These are phyloP conservation scores for Fusarium verticillioides DNA, from an alignment of 2,329 filamentous ascomycete species.

Conservation along the genomic window DNA sequence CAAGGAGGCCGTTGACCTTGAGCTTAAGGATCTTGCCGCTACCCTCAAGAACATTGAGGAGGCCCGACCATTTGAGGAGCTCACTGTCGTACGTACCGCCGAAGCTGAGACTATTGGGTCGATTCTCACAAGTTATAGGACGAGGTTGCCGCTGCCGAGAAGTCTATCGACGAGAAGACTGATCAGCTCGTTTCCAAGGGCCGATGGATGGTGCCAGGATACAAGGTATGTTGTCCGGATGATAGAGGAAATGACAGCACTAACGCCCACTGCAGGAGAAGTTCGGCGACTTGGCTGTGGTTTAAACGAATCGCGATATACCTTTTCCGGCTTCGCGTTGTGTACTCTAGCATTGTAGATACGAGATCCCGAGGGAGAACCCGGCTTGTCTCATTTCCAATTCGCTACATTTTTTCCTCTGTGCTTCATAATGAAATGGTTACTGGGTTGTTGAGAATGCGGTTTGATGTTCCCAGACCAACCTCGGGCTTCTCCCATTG, in stretches of 20 bases:
- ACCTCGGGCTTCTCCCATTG: neutral
- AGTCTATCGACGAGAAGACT: conserved; percentile 98
- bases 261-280: conserved; percentile 80
- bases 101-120: neutral
- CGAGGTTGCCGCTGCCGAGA: conserved; percentile 92
- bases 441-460: neutral
- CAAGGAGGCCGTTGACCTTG: conserved; percentile 94
- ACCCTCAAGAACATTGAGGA: conserved; percentile 98
- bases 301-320: conserved; percentile 71
- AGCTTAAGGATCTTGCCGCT: conserved; percentile 92
- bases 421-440: conserved; percentile 29
- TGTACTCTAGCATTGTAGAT: conserved; percentile 80
- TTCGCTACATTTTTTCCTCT: conserved; percentile 41
- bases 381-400: conserved; percentile 49
- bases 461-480: neutral
- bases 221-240: conserved; percentile 78
- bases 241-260: conserved; percentile 37
- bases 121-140: conserved; percentile 68
- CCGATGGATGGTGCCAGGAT: conserved; percentile 97
- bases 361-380: conserved; percentile 56
- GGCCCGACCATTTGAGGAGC: conserved; percentile 93
- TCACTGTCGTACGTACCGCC: conserved; percentile 86
- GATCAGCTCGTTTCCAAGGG: conserved; percentile 95
- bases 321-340: conserved; percentile 60
- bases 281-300: conserved; percentile 95